phyloP scores from a whole-genome alignment of 192 early-diverging fungal genomes.

The Umbelopsis ramanniana region DNA sequence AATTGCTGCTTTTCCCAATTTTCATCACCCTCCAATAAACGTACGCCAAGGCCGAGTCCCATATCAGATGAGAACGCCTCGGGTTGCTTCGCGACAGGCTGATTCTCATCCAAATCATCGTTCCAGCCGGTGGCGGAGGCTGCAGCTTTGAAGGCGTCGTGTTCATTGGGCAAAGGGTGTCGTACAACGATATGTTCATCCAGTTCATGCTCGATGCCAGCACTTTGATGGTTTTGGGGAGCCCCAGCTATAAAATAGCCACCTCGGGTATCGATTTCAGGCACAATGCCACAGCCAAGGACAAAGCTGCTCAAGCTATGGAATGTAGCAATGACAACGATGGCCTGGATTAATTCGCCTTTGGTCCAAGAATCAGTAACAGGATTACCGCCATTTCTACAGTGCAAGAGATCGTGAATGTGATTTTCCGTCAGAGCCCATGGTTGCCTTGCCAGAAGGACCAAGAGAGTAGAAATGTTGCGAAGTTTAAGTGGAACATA shows the following conservation, averaged over 20 bases:
- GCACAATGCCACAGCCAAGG: slow-evolving; percentile 57
- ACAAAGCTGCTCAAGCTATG: slow-evolving; percentile 59
- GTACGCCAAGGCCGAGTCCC: slow-evolving; percentile 25
- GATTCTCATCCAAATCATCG: slow-evolving; percentile 7
- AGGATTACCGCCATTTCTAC: slow-evolving; percentile 30
- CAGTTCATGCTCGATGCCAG: slow-evolving; percentile 45
- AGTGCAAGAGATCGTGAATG: slow-evolving; percentile 45
- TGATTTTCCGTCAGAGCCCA: slow-evolving; percentile 51
- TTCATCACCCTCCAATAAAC: slow-evolving; percentile 19
- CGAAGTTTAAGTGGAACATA: slow-evolving; percentile 53
- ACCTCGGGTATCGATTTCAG: slow-evolving; percentile 59
- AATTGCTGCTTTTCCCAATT: not conserved
- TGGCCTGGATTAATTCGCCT: slow-evolving; percentile 58
- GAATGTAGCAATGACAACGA: slow-evolving; percentile 50
- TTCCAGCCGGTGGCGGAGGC: slow-evolving; percentile 30
- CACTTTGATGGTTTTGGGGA: slow-evolving; percentile 2
- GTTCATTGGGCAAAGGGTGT: slow-evolving; percentile 17
- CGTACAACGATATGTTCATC: slow-evolving; percentile 21
- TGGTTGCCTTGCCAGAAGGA: slow-evolving; percentile 58
- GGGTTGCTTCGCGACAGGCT: not conserved
- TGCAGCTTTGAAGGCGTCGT: slow-evolving; percentile 16
- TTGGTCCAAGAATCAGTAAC: slow-evolving; percentile 52
- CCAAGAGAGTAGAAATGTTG: slow-evolving; percentile 46
- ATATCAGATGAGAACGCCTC: slow-evolving; percentile 16
- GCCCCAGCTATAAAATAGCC: slow-evolving; percentile 39